A percentile compares a stretch with the other conserved stretches of the same genome.
Evolutionary conservation across 306 rosid genomes (phyloP).

Genomic region (Trichosanthes cucumerina): DNA sequence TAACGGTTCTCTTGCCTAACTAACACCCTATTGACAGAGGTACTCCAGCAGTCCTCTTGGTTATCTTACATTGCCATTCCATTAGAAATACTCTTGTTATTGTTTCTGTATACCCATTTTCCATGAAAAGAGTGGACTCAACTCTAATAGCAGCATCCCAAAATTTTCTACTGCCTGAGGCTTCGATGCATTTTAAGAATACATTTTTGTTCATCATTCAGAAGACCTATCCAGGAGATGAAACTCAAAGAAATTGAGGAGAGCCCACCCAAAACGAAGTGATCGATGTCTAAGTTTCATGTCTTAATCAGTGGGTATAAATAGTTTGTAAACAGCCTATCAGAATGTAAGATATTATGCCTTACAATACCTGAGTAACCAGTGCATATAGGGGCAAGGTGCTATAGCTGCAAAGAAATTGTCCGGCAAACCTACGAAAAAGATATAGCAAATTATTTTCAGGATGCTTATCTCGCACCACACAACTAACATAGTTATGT

Average conservation of each 20-base stretch:
- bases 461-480: not conserved
- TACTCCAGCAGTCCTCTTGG: not conserved
- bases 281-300: not conserved
- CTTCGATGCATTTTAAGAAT: not conserved
- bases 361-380: constrained; percentile 72
- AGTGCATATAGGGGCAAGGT: constrained; percentile 96
- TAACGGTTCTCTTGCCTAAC: not conserved
- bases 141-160: not conserved
- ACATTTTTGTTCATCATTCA: not conserved
- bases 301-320: not conserved
- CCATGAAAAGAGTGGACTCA: not conserved
- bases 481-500: not conserved
- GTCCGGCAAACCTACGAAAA: constrained; percentile 69
- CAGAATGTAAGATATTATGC: not conserved
- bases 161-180: not conserved
- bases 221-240: not conserved
- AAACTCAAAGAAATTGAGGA: not conserved
- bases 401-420: constrained; percentile 92
- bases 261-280: not conserved
- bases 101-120: not conserved
- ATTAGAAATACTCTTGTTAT: not conserved
- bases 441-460: constrained; percentile 9
- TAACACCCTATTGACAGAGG: not conserved
- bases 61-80: not conserved
- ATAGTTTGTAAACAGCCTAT: not conserved